Conservation (phyloP, 2,329 filamentous ascomycete species). For the Penicillium sp. region DNA sequence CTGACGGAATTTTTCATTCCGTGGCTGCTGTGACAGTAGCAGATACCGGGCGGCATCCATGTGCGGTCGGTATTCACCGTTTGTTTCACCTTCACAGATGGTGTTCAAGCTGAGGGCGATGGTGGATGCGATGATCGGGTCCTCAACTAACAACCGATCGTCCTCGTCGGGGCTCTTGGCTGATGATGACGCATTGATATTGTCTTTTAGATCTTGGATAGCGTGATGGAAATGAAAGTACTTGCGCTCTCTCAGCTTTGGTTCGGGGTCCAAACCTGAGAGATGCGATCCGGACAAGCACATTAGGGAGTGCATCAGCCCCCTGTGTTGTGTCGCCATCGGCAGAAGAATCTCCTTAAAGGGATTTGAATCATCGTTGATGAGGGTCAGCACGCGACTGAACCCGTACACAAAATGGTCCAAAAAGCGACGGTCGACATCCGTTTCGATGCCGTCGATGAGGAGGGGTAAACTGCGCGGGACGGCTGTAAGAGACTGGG, state of each 20-base stretch:
- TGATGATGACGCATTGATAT: slow-evolving; percentile 34
- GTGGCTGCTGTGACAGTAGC: slow-evolving; percentile 59
- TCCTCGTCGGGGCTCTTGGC: slow-evolving; percentile 27
- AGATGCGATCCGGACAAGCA: slow-evolving; percentile 77
- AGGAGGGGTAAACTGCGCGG: slow-evolving; percentile 56
- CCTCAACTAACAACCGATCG: slow-evolving; percentile 47
- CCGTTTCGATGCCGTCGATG: slow-evolving; percentile 77
- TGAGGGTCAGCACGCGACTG: slow-evolving; percentile 76
- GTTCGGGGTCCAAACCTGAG: slow-evolving; percentile 51
- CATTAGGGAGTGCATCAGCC: slow-evolving; percentile 86
- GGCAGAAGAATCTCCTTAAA: slow-evolving; percentile 82
- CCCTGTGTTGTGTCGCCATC: slow-evolving; percentile 74
- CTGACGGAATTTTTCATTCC: slow-evolving; percentile 68
- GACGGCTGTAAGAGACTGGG: slow-evolving; percentile 32
- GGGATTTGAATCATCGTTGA: slow-evolving; percentile 76
- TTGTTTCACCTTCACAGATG: slow-evolving; percentile 58
- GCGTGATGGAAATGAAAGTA: slow-evolving; percentile 52
- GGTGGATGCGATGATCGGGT: slow-evolving; percentile 61
- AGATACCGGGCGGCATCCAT: slow-evolving; percentile 72
- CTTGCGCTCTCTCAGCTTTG: slow-evolving; percentile 54
- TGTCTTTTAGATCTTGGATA: slow-evolving; percentile 41
- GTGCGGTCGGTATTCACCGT: slow-evolving; percentile 75
- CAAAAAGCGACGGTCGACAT: slow-evolving; percentile 75
- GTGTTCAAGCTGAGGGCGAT: slow-evolving; percentile 60
- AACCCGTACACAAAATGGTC: slow-evolving; percentile 78